Evolutionary conservation across 306 rosid species (phyloP), one percentile per base, ranked within the genome.

Genomic region (Castanea mollissima): DNA sequence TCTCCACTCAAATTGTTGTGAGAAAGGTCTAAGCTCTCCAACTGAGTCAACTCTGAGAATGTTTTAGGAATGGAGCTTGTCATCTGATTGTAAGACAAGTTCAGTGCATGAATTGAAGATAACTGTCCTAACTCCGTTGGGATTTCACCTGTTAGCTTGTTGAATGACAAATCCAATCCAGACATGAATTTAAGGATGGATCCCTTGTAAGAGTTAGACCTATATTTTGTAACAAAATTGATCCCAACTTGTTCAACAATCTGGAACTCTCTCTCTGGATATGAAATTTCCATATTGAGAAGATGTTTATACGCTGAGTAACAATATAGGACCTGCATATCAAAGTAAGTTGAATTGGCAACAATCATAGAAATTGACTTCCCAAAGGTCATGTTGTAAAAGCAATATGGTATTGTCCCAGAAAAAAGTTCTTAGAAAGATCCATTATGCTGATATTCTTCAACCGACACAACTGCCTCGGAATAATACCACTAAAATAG

Each of bases 31-130:
- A 35, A 35, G 10, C 34, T 34, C 13, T 46, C 60, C 78, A 55
- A 19, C 0, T 35, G 44, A 6, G 44, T 6, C 44, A 35, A 35
- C 0, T 35, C 0, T 35, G 44, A 35, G 9, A 82, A 52, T 29
- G 74, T 54, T n/a, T 27, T 20, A 6, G 85, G 85, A 14, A 77
- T 77, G 2, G 55, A 5, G 5, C 81, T 75, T 3, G 9, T 14
- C 14, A 82, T n/a, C 5, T 73, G 4, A 49, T 82, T 82, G 44
- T 77, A 27, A n/a, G 81, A 82, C 9, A 82, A 31, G 23, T 82
- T 82, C 9, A 77, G 3, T 6, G 79, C 13, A 20, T 13, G 79
- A 1, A 82, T 58, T 14, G 1, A 18, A 12, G 9, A 34, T 7
- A 74, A 10, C 31, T 82, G 18, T 49, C 82, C 85, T 2, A 77